phyloP scores from a whole-genome alignment of 2,329 filamentous ascomycete genomes.

The Trichothecium sympodiale region DNA sequence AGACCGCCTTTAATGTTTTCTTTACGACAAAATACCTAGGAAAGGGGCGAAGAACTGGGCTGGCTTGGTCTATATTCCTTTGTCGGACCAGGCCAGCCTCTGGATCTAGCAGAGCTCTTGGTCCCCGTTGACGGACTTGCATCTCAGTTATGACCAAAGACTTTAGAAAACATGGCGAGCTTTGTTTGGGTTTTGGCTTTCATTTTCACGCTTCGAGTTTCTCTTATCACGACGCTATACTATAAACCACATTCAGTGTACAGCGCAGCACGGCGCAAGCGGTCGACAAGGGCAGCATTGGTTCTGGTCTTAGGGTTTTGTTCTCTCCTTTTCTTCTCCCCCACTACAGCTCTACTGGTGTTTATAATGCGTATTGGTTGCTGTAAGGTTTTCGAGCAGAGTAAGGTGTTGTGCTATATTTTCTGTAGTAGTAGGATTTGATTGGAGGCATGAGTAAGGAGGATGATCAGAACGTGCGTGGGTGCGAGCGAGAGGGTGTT shows the following conservation, averaged over 20 bases:
- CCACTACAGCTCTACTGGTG: background rate
- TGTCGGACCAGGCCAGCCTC: background rate
- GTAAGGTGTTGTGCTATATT: no score
- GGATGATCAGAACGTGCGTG: no score
- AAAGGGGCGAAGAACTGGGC: no score
- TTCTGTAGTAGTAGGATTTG: no score
- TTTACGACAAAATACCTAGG: no score
- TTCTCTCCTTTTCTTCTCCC: slow-evolving; percentile 6
- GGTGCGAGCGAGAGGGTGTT: no score
- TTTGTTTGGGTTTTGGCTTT: background rate
- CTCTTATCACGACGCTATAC: slow-evolving; percentile 20
- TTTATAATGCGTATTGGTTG: slow-evolving; percentile 3
- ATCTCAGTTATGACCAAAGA: background rate
- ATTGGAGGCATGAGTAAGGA: no score
- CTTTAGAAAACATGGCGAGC: background rate
- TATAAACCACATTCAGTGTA: slow-evolving; percentile 21
- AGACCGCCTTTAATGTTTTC: no score
- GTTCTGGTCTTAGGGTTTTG: slow-evolving; percentile 19
- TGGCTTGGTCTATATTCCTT: background rate
- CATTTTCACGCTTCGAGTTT: slow-evolving; percentile 19
- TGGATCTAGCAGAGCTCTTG: no score
- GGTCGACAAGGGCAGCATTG: slow-evolving; percentile 26
- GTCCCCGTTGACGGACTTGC: background rate
- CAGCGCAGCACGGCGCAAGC: slow-evolving; percentile 27
- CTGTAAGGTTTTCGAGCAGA: no score